A percentile compares a stretch with the other conserved stretches of the same genome.
phyloP scores from a whole-genome alignment of 192 early-diverging fungal genomes.

The Ambispora gerdemannii region DNA sequence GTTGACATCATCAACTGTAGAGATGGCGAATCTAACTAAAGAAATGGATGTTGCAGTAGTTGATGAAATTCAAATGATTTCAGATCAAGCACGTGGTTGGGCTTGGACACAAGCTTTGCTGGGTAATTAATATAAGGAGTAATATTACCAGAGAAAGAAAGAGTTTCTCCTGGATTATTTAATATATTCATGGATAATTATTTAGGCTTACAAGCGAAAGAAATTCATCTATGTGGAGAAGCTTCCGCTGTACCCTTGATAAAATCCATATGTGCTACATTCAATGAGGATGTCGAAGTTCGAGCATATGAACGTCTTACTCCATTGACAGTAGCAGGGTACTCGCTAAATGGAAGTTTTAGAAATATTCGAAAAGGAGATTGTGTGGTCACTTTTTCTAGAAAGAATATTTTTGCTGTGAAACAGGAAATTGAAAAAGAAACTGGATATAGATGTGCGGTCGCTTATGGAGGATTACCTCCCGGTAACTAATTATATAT shows the following conservation, averaged over 20 bases:
- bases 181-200: neutral
- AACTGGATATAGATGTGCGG: slow-evolving; percentile 76
- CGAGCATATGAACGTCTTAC: slow-evolving; percentile 79
- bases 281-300: slow-evolving; percentile 80
- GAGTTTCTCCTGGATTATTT: neutral
- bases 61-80: slow-evolving; percentile 98
- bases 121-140: slow-evolving; percentile 34
- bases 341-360: slow-evolving; percentile 55
- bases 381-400: slow-evolving; percentile 86
- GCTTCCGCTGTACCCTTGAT: slow-evolving; percentile 79
- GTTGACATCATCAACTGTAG: slow-evolving; percentile 77
- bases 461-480: slow-evolving; percentile 91
- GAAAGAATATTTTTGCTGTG: slow-evolving; percentile 73
- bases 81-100: slow-evolving; percentile 82
- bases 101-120: slow-evolving; percentile 92
- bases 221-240: slow-evolving; percentile 94
- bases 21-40: slow-evolving; percentile 71
- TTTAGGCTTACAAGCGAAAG: slow-evolving; percentile 66
- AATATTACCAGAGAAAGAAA: neutral
- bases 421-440: slow-evolving; percentile 73
- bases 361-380: slow-evolving; percentile 72
- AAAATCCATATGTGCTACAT: slow-evolving; percentile 60
- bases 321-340: slow-evolving; percentile 50
- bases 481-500: slow-evolving; percentile 50
- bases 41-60: slow-evolving; percentile 81